Base-by-base conservation (phyloP, 2,329 filamentous ascomycete genomes). In the Penicillium sp. region DNA sequence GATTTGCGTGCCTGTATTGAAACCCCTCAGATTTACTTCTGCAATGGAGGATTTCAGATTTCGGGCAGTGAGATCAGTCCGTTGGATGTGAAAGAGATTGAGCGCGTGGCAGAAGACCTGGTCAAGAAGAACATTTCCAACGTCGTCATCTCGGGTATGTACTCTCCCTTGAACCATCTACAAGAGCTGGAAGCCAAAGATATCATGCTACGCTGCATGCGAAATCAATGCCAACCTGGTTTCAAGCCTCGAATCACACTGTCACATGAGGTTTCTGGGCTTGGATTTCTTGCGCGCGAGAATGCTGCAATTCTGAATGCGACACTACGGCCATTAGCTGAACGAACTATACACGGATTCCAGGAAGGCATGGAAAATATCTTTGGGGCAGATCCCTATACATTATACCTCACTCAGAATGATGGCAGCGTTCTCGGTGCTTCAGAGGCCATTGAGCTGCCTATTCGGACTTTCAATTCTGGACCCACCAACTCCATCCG, bases 401-500 rank as follows among this genome's bases (percentile, higher is more conserved):
- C 49, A 0, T 65, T 81, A 0, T 82, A 79, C 55, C 72, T 82
- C 13, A 80, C 79, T 0, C 78, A 81, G 49, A 81, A 81, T 40
- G 78, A 81, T 56, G 79, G 79, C 1, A 80, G 77, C 2, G 67
- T 81, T 12, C 67, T 81, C 3, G 72, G 74, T 36, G 77, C 76
- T 1, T 68, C 71, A 3, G 72, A 75, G 15, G 79, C 80, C 10
- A 72, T 75, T 7, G 68, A 73, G 3, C 65, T 79, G 3, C 80
- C 79, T 0, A 81, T 82, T 24, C 71, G 77, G 0, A 81, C 79
- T 0, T 82, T 81, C 55, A 76, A 74, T 0, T 80, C 77, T n/a
- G 78, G 79, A 0, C 75, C 79, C 0, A 81, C 79, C 0, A 82
- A 82, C 52, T 80, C 77, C 3, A 81, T 82, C 71, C 74, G 78